Evolutionary conservation across 2,329 filamentous ascomycete genomes (phyloP).

Genomic region (Diaporthe citrichinensis): DNA sequence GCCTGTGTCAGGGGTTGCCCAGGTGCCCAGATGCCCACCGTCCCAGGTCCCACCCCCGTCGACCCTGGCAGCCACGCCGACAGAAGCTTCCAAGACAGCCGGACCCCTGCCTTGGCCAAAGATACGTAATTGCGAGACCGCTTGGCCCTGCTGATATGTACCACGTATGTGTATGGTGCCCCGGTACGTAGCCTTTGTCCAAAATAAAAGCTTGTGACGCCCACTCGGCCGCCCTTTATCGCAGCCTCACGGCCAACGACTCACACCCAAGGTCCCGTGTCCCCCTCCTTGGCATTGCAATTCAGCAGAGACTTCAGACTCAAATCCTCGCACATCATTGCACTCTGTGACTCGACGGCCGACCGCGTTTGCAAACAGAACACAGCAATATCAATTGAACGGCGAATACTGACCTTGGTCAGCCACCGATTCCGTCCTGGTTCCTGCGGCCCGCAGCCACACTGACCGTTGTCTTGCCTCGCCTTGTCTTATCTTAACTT

Average conservation of each 20-base stretch:
- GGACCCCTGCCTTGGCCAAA: constrained; percentile 21
- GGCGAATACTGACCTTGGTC: not conserved
- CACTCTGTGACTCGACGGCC: not conserved
- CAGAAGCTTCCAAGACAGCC: not conserved
- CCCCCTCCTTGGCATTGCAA: constrained; percentile 2
- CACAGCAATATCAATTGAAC: not conserved
- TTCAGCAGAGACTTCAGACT: not conserved
- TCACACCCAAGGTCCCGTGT: constrained; percentile 4
- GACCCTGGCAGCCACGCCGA: not conserved
- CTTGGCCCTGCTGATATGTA: not conserved
- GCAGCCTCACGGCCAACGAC: constrained; percentile 1
- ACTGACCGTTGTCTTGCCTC: not conserved
- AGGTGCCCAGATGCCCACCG: not conserved
- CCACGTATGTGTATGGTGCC: not conserved
- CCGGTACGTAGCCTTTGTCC: constrained; percentile 17
- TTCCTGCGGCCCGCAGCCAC: constrained; percentile 5
- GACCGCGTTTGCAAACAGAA: not conserved
- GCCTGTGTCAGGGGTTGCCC: constrained; percentile 13
- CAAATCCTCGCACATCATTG: not conserved
- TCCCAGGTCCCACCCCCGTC: not conserved
- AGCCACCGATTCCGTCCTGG: not conserved
- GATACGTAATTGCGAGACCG: constrained; percentile 19
- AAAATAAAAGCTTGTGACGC: constrained; percentile 37
- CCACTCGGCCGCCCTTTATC: constrained; percentile 15
- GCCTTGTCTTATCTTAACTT: not conserved